Evolutionary conservation across 2,329 filamentous ascomycete genomes (phyloP), one percentile per base, ranked within the genome.

Genomic region (Scytalidium sp.): DNA sequence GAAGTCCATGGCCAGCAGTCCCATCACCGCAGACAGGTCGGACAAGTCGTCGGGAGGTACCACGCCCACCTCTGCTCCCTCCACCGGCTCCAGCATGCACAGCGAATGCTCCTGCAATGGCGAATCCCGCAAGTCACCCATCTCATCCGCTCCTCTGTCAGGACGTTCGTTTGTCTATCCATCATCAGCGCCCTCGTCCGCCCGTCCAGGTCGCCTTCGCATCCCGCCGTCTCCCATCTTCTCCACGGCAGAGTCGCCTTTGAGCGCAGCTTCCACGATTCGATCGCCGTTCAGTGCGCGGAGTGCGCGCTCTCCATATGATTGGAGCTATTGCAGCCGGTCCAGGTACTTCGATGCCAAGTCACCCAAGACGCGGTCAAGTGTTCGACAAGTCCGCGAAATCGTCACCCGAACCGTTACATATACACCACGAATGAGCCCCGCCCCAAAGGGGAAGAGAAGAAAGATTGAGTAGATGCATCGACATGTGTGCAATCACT

Each of bases 331-430:
- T 5, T 85, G 86, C 7, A 78, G 85, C 60, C 89, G 87, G 69
- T 78, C 78, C 42, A 78, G 70, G 60, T 84, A 83, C 60, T 77
- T 81, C 52, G 85, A 87, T 47, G 69, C 74, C 63, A 75, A 74
- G 64, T 60, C 72, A 47, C 70, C 79, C n/a, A 80, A 81, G 64
- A 74, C 80, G 39, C 79, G 78, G 57, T 83, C 84, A 25, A 84
- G 77, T 60, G 75, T 85, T 50, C 81, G 85, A 52, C 79, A 87
- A 64, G 90, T 97, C 51, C 79, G 90, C 48, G 91, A 97, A 68
- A 90, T 97, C 3, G 88, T 97, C 47, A 97, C 92, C n/a, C 81
- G 91, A 59, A 97, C 91, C 15, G 89, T 96, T 52, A 96, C 90
- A 39, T 96, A 95, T 70, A 96, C 89, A 66, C 87, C 84, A 53